phyloP scores from a whole-genome alignment of 768 basidiomycete species.

The Leucocoprinus sp. region DNA sequence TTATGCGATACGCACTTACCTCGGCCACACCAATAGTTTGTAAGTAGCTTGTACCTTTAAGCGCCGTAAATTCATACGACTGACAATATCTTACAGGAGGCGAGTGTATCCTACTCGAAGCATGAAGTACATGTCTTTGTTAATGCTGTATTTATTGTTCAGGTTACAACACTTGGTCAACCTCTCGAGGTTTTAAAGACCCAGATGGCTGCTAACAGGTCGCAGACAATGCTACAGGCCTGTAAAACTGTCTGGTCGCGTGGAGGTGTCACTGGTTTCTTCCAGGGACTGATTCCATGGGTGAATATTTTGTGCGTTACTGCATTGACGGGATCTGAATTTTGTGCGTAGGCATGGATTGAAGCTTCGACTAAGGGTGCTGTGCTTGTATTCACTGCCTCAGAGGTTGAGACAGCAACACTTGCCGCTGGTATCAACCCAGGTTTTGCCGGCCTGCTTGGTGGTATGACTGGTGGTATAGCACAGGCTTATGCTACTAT shows the following conservation, averaged over 20 bases:
- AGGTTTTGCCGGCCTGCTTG: slow-evolving; percentile 79
- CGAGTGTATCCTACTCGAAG: slow-evolving; percentile 29
- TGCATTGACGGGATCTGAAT: slow-evolving; percentile 2
- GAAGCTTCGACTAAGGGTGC: slow-evolving; percentile 98
- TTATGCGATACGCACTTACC: slow-evolving; percentile 4
- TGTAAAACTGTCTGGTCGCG: slow-evolving; percentile 83
- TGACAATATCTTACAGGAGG: slow-evolving; percentile 46
- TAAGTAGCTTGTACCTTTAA: slow-evolving; percentile 25
- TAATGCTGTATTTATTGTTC: slow-evolving; percentile 8
- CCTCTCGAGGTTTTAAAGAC: slow-evolving; percentile 98
- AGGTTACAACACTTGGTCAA: slow-evolving; percentile 98
- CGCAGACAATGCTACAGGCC: slow-evolving; percentile 84
- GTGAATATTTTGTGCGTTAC: slow-evolving; percentile 32
- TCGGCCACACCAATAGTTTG: slow-evolving; percentile 33
- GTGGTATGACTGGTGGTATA: slow-evolving; percentile 96
- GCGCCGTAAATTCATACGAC: slow-evolving; percentile 16
- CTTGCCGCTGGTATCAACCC: slow-evolving; percentile 65
- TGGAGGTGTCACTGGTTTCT: slow-evolving; percentile 85
- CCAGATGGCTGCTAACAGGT: slow-evolving; percentile 97
- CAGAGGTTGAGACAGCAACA: slow-evolving; percentile 78
- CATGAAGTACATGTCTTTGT: slow-evolving; percentile 1
- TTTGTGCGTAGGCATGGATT: slow-evolving; percentile 79
- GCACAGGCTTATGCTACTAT: slow-evolving; percentile 99
- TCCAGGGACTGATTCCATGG: slow-evolving; percentile 99
- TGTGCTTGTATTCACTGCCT: slow-evolving; percentile 92